Base-by-base conservation (phyloP, 352 stramenopile genomes). In the Phytophthora litchii region DNA sequence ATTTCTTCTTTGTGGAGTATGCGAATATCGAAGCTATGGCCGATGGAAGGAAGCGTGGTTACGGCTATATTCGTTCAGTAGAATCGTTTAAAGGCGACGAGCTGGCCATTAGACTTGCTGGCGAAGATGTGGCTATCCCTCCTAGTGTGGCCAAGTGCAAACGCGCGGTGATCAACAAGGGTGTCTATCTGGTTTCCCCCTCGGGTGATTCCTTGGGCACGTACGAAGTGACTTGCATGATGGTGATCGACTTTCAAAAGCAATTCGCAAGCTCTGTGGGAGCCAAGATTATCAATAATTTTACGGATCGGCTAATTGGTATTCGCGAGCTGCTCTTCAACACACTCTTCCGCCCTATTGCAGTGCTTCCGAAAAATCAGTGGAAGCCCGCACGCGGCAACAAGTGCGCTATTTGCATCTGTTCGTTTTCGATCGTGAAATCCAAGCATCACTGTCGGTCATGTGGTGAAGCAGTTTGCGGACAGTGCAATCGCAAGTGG, bases 1-100 rank as follows among this genome's bases (percentile, higher is more conserved):
- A 95, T 48, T 92, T 95, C 40, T 91, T 93, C 51, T 95, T 94
- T 60, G 82, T 94, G 32, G 86, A 95, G 66, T 95, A 93, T 23
- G 79, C 83, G 35, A 92, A 92, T 48, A 76, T 92, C 23, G 85
- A 94, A 52, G 78, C 69, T 3, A 74, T 90, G 42, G 64, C 68
- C 1, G 79, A 91, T 19, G 84, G 84, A 11, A 74, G 76, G 13
- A 79, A 78, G 25, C 83, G 85, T 14, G 81, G 83, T 19, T 92
- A 88, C 45, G 82, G 81, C 6, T 94, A 92, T 54, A 67, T 94
- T 48, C 81, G 85, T 14, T 92, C 81, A 10, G 76, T 92, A 0
- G 85, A 94, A 50, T 90, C 82, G 12, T 92, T 92, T 52, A 91
- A 92, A 34, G 79, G 83, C 31, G 85, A 94, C 54, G 85, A 92